These are phyloP conservation scores for Kwoniella botswanensis DNA, from an alignment of 768 basidiomycete genomes.

Conservation along the genomic window DNA sequence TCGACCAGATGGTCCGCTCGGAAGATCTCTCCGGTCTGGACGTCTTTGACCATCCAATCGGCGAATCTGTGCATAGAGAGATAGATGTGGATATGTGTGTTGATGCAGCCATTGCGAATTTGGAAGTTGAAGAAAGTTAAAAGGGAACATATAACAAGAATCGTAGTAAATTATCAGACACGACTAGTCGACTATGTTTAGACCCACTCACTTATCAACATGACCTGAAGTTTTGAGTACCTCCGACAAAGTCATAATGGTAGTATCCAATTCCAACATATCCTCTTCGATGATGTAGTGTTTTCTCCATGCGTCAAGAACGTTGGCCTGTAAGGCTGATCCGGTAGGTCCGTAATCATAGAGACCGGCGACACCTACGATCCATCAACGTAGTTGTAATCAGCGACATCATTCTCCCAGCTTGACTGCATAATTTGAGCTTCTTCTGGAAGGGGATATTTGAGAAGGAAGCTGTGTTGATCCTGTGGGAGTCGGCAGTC, in stretches of 20 bases:
- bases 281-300: constrained; percentile 98
- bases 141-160: no score
- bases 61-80: constrained; percentile 65
- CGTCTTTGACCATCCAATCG: constrained; percentile 99
- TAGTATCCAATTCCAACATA: constrained; percentile 98
- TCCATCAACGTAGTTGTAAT: neutral
- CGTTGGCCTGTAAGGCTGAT: constrained; percentile 93
- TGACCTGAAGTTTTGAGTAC: constrained; percentile 98
- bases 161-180: no score
- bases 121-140: no score
- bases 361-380: constrained; percentile 86
- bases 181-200: no score
- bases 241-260: constrained; percentile 91
- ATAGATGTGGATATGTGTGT: no score
- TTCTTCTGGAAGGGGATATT: no score
- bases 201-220: constrained; percentile 70
- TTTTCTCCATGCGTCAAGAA: constrained; percentile 92
- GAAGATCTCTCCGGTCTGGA: constrained; percentile 91
- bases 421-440: no score
- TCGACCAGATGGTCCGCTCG: constrained; percentile 96
- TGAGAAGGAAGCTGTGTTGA: no score
- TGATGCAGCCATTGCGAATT: no score
- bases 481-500: neutral
- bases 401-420: no score
- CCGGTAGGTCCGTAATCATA: constrained; percentile 99